These are phyloP conservation scores for Colletotrichum brevisporum DNA, from an alignment of 2,329 filamentous ascomycete species.

Conservation along the genomic window DNA sequence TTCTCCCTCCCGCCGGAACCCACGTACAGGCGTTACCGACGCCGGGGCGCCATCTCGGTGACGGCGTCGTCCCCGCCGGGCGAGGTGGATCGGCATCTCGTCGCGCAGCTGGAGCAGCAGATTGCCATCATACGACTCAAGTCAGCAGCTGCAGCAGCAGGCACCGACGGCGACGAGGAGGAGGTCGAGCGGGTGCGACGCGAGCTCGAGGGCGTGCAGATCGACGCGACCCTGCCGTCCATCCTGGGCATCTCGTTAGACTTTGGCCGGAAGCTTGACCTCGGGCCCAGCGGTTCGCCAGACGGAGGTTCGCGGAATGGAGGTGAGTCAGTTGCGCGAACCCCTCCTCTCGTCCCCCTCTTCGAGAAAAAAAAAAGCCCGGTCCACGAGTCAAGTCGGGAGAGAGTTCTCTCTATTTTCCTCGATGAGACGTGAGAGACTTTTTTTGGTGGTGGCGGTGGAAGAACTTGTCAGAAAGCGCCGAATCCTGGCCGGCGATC, in stretches of 20 bases:
- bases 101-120: conserved; percentile 35
- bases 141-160: neutral
- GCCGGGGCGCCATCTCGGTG: conserved; percentile 36
- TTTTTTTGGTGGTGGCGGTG: neutral
- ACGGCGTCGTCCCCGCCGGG: conserved; percentile 14
- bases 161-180: neutral
- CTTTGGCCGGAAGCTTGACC: conserved; percentile 29
- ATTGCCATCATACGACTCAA: conserved; percentile 26
- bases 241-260: conserved; percentile 29
- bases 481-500: conserved; percentile 17
- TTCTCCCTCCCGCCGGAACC: conserved; percentile 25
- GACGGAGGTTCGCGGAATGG: conserved; percentile 15
- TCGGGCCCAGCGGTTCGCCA: conserved; percentile 22
- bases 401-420: neutral
- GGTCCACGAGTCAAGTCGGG: neutral
- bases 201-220: conserved; percentile 33
- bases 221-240: conserved; percentile 29
- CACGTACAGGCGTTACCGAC: conserved; percentile 10
- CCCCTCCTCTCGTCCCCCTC: neutral
- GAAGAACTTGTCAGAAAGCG: neutral
- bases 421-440: neutral
- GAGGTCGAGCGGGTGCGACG: conserved; percentile 23
- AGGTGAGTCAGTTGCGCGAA: conserved; percentile 18
- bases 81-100: conserved; percentile 30
- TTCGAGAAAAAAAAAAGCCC: no score